Evolutionary conservation across 768 basidiomycete species (phyloP).

Genomic region (Symmetrospora coprosmae): DNA sequence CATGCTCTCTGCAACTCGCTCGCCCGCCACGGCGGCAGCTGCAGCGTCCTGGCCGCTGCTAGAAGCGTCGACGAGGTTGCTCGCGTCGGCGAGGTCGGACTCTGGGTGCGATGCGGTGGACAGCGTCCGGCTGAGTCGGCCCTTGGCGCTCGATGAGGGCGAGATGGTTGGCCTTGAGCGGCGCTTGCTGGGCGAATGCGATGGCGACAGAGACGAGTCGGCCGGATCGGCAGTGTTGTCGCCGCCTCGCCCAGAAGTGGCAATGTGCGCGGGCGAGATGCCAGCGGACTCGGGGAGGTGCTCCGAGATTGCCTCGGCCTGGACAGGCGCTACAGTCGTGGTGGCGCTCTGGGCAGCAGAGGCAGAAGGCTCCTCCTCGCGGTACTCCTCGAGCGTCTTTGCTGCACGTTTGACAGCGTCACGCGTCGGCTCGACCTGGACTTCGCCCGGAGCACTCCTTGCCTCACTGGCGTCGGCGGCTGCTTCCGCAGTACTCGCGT

Average conservation of each 20-base stretch:
- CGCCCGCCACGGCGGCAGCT: not conserved
- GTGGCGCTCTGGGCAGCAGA: not conserved
- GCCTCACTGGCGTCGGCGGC: not conserved
- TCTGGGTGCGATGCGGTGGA: slow-evolving; percentile 9
- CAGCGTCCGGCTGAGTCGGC: too few species aligned
- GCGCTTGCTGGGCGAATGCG: too few species aligned
- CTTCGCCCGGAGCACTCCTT: not conserved
- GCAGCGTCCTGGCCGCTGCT: not conserved
- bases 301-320: not conserved
- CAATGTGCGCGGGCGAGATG: too few species aligned
- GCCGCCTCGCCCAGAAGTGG: too few species aligned
- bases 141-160: too few species aligned
- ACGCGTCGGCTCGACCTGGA: not conserved
- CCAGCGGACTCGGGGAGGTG: not conserved
- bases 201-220: too few species aligned
- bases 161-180: too few species aligned
- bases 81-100: slow-evolving; percentile 6
- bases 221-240: too few species aligned
- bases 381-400: slow-evolving; percentile 3
- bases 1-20: not conserved
- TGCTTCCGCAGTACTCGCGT: not conserved
- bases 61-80: slow-evolving; percentile 11
- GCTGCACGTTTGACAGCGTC: not conserved
- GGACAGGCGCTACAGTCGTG: not conserved
- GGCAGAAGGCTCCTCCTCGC: not conserved